Evolutionary conservation across 2,329 filamentous ascomycete species (phyloP), one percentile per base, ranked within the genome.

Genomic region (Magnaporthales sp.): DNA sequence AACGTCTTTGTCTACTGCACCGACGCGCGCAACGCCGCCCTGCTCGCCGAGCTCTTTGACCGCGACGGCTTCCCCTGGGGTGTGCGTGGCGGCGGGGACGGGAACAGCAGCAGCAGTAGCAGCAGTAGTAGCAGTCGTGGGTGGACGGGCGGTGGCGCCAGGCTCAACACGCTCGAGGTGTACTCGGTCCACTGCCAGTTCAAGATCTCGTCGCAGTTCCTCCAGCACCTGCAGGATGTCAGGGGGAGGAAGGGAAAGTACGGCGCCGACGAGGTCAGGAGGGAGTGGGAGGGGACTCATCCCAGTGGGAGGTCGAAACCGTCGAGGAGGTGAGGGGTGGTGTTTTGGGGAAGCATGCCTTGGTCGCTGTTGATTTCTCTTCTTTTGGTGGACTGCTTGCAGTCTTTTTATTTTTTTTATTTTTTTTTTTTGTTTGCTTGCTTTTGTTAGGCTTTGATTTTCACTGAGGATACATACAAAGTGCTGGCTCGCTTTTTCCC

Each of bases 1-100:
- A 60, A 19, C 64, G 64, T 22, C 46, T 60, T 32, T 30, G 64
- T 65, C 19, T 65, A 65, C 64, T 65, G 64, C 64, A 38, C 64
- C 27, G 51, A 65, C 27, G 88, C 86, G 3, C 81, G 79, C 69
- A 83, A 84, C 69, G 74, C 80, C 51, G 66, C 77, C 22, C 69
- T 85, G 51, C 76, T 87, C 8, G 69, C 73, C 8, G n/a, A 76
- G 9, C 73, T 84, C 67, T 82, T 86, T 70, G 69, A 74, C n/a
- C 56, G 79, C 2, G 75, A 79, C 51, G 64, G 64, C 15, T 60
- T 65, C 64, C 64, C 64, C 46, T n/a, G 13, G 46, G 27, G 60
- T 24, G 8, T 60, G 24, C 9, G 38, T 13, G 29, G 19, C 8
- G 31, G 62, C 31, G 62, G 31, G n/a, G 30, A 5, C 15, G 60